These are phyloP conservation scores for Clathrospora elynae DNA, from an alignment of 2,329 filamentous ascomycete genomes.

Conservation along the genomic window DNA sequence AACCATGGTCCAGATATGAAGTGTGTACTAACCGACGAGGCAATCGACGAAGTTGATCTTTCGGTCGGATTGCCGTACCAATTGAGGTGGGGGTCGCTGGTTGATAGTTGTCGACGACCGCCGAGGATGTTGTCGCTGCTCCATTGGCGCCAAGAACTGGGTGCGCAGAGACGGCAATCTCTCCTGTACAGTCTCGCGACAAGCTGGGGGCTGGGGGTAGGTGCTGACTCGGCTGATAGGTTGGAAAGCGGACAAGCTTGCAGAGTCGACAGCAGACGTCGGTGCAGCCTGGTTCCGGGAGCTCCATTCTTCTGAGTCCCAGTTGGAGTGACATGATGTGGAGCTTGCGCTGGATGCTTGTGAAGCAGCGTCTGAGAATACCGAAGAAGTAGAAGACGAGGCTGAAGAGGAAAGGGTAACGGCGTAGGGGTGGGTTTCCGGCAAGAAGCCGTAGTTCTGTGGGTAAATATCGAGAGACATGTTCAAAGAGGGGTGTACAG, in stretches of 20 bases:
- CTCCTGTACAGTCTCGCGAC: conserved; percentile 39
- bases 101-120: conserved; percentile 61
- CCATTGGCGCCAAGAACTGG: conserved; percentile 59
- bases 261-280: conserved; percentile 30
- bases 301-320: conserved; percentile 48
- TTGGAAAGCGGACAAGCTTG: conserved; percentile 33
- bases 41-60: conserved; percentile 96
- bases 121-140: conserved; percentile 67
- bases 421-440: conserved; percentile 64
- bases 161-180: conserved; percentile 42
- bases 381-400: conserved; percentile 75
- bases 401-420: conserved; percentile 74
- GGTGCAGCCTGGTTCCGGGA: conserved; percentile 29
- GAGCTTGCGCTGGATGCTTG: conserved; percentile 72
- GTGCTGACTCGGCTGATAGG: conserved; percentile 45
- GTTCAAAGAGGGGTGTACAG: conserved; percentile 36
- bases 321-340: conserved; percentile 64
- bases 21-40: conserved; percentile 82
- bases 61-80: conserved; percentile 86
- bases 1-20: conserved; percentile 43
- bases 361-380: conserved; percentile 72
- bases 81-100: conserved; percentile 70
- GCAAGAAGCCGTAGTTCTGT: conserved; percentile 42
- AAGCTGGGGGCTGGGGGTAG: conserved; percentile 47
- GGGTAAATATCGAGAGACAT: conserved; percentile 48